phyloP scores from a whole-genome alignment of 139 green algal species.

The Haematococcus sp. region DNA sequence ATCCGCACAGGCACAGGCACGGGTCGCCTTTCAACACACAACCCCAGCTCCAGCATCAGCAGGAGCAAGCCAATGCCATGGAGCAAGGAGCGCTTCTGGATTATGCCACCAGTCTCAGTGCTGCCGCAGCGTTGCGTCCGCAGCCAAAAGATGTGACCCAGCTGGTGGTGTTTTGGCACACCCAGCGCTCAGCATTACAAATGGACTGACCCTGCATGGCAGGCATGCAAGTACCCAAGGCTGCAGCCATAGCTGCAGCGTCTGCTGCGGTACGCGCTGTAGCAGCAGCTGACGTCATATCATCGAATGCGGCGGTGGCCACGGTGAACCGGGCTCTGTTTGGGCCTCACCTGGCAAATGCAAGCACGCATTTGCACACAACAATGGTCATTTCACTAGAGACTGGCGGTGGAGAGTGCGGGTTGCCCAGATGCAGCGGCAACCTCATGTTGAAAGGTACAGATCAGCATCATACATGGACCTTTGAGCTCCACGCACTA shows the following conservation, averaged over 20 bases:
- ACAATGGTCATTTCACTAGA: too few relatives aligned
- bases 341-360: background rate
- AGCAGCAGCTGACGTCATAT: background rate
- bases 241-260: background rate
- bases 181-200: background rate
- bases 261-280: background rate
- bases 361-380: background rate
- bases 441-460: too few relatives aligned
- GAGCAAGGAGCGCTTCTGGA: background rate
- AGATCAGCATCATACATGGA: too few relatives aligned
- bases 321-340: background rate
- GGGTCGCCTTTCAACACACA: background rate
- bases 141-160: background rate
- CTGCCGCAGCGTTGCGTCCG: conserved; percentile 2
- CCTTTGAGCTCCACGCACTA: too few relatives aligned
- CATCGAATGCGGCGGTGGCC: background rate
- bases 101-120: background rate
- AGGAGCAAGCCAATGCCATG: too few relatives aligned
- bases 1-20: too few relatives aligned
- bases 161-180: background rate
- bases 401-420: too few relatives aligned
- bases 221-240: background rate
- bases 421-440: too few relatives aligned
- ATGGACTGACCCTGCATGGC: background rate
- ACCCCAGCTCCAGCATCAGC: too few relatives aligned